Conservation (phyloP, 192 early-diverging fungal species). For the Phycomyces nitens region DNA sequence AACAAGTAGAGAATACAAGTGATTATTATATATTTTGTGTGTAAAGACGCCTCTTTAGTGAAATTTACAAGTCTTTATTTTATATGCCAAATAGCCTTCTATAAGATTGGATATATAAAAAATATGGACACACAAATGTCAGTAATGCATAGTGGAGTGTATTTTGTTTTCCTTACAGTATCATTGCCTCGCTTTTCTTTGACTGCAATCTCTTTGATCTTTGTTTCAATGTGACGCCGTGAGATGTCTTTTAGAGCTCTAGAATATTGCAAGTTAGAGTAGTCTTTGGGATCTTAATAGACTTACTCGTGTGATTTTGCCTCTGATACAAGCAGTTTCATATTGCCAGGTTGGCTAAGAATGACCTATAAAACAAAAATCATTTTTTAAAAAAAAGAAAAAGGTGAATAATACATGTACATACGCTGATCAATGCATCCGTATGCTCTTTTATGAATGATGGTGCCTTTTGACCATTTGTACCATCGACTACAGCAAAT, state of each 20-base stretch:
- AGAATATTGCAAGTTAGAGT: background rate
- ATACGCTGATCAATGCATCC: conserved; percentile 20
- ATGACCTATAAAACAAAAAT: conserved; percentile 9
- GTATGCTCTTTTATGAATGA: conserved; percentile 23
- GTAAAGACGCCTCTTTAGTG: no score
- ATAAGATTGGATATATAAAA: background rate
- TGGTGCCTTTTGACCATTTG: background rate
- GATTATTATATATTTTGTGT: no score
- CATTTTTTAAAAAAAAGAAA: background rate
- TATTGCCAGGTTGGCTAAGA: conserved; percentile 14
- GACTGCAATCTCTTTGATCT: conserved; percentile 29
- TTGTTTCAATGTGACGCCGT: conserved; percentile 30
- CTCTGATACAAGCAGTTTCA: conserved; percentile 24
- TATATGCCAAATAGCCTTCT: conserved; percentile 24
- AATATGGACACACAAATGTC: background rate
- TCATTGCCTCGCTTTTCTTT: conserved; percentile 37
- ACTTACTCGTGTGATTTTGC: conserved; percentile 22
- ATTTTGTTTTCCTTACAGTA: conserved; percentile 21
- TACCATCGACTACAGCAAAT: conserved; percentile 2
- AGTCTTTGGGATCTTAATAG: background rate
- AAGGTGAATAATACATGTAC: background rate
- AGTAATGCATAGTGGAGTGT: background rate
- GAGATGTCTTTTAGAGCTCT: conserved; percentile 21
- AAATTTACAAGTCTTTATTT: conserved; percentile 14
- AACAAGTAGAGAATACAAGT: no score